Base-by-base conservation (phyloP, 305 asterid genomes). In the Striga hermonthica region DNA sequence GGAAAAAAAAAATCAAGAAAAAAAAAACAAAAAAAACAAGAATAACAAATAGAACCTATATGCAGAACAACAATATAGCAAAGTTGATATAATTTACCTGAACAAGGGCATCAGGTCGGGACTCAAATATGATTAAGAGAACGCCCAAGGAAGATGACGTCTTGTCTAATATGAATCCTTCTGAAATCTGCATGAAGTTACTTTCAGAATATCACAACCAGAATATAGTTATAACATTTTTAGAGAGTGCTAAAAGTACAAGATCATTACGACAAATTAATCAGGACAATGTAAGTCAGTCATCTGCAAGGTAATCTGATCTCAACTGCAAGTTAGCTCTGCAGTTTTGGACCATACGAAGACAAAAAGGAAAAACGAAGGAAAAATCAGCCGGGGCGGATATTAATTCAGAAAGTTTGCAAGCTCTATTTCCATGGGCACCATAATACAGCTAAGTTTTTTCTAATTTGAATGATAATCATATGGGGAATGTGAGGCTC, bases 51-150 rank as follows among this genome's bases (percentile, higher is more conserved):
- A 13, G 37, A n/a, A 35, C 6, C 52, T 28, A 43, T 49, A 11
- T 34, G 44, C 40, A 45, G 41, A 68, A 47, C 16, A 40, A 12
- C 43, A 40, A 14, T 16, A 54, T 16, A 64, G 14, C 52, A 45
- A 54, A 50, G 50, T 14, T 48, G 53, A 48, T 10, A 47, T 67
- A 65, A 38, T 61, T 57, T 82, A 92, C 98, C 97, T 92, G 98
- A 58, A 87, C 96, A 57, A 92, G 85, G 65, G 98, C 98, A 61
- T 92, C 98, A 35, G 98, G 98, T 14, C 98, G 95, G 44, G 98
- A 89, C 79, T 92, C 98, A 77, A 92, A 90, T 70, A 92, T 92
- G 75, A 92, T 82, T 79, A 92, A 69, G 60, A 90, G 91, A 78
- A 92, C 96, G 10, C 98, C 97, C 78, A 92, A 78, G 13, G 98